Evolutionary conservation across 2,329 filamentous ascomycete genomes (phyloP).

Genomic region (Rutstroemia sp.): DNA sequence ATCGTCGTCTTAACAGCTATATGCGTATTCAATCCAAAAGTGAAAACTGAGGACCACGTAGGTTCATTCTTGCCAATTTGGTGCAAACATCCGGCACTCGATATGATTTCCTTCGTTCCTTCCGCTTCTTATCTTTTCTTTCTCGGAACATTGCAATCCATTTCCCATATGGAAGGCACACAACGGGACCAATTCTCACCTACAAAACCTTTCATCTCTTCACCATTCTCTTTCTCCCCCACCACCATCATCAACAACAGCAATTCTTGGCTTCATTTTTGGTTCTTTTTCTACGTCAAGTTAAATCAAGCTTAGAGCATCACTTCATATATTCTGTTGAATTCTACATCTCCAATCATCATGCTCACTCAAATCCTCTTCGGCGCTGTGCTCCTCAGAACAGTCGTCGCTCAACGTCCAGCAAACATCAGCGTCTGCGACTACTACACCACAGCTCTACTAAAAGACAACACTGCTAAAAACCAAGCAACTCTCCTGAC

Average conservation of each 20-base stretch:
- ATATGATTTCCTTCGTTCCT: not conserved
- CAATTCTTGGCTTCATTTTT: not conserved
- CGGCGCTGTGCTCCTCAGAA: slow-evolving; percentile 5
- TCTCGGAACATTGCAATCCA: not conserved
- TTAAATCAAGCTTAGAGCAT: not conserved
- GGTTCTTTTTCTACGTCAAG: not conserved
- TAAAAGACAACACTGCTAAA: slow-evolving; percentile 50
- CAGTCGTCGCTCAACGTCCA: slow-evolving; percentile 36
- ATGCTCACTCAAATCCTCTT: slow-evolving; percentile 24
- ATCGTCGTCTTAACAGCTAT: too few species aligned
- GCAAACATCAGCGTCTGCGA: slow-evolving; percentile 48
- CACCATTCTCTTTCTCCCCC: not conserved
- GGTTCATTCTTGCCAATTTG: not conserved
- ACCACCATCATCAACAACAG: not conserved
- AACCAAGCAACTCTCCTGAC: slow-evolving; percentile 51
- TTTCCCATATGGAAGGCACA: too few species aligned
- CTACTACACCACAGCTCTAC: slow-evolving; percentile 53
- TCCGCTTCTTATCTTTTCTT: not conserved
- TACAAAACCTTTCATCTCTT: not conserved
- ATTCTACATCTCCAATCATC: not conserved
- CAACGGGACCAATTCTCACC: too few species aligned
- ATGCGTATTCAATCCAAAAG: too few species aligned
- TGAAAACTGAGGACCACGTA: not conserved
- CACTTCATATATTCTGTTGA: not conserved
- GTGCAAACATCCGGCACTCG: too few species aligned